Conservation (phyloP, 1,284 basidiomycete genomes). For the Austropuccinia psidii region DNA sequence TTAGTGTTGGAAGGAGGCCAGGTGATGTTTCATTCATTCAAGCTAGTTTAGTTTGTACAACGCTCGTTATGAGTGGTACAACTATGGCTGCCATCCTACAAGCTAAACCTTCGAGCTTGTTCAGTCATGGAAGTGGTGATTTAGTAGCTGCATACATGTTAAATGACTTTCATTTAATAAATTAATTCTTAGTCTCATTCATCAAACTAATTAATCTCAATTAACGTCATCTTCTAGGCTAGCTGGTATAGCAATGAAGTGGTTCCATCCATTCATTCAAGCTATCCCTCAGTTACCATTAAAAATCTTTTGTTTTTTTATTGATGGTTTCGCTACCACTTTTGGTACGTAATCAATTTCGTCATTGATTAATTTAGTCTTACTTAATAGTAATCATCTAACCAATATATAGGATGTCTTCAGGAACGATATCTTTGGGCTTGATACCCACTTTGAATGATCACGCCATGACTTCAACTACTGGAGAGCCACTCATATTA, state of each 20-base stretch:
- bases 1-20: neutral
- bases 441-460: slow-evolving; percentile 15
- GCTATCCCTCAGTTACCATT: slow-evolving; percentile 14
- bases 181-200: neutral
- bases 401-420: neutral
- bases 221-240: slow-evolving; percentile 5
- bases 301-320: slow-evolving; percentile 13
- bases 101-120: slow-evolving; percentile 6
- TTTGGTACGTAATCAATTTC: slow-evolving; percentile 12
- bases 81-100: slow-evolving; percentile 32
- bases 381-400: neutral
- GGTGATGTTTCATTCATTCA: slow-evolving; percentile 20
- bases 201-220: no score
- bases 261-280: slow-evolving; percentile 20
- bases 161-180: neutral
- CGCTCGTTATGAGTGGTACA: slow-evolving; percentile 26
- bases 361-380: neutral
- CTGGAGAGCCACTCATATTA: slow-evolving; percentile 15
- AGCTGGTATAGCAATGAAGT: slow-evolving; percentile 17
- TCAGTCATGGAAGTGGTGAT: neutral
- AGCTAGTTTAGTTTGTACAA: slow-evolving; percentile 19
- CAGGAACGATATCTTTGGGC: slow-evolving; percentile 26
- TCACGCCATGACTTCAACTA: neutral
- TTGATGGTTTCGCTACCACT: slow-evolving; percentile 32
- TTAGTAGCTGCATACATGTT: slow-evolving; percentile 31